Conservation (phyloP, 2,329 filamentous ascomycete species). For the Pseudogymnoascus sp. region DNA sequence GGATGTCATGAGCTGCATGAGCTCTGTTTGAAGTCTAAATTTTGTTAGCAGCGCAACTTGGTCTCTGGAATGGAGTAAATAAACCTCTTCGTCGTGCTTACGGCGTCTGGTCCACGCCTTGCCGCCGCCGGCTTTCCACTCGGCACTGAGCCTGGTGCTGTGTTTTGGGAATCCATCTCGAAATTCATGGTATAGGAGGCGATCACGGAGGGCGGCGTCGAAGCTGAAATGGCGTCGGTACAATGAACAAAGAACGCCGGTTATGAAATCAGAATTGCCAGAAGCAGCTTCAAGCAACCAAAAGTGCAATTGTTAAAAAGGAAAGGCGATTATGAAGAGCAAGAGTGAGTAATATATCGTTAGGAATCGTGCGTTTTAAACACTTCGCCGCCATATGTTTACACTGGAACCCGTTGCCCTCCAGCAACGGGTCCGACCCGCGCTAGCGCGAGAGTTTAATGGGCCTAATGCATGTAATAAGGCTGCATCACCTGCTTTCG, state of each 20-base stretch:
- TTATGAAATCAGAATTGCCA: neutral
- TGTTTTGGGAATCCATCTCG: constrained; percentile 57
- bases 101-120: constrained; percentile 56
- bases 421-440: neutral
- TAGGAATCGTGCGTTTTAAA: constrained; percentile 6
- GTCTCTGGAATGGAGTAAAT: constrained; percentile 17
- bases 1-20: constrained; percentile 98
- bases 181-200: constrained; percentile 32
- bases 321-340: constrained; percentile 3
- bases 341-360: constrained; percentile 4
- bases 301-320: neutral
- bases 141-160: constrained; percentile 50
- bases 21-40: constrained; percentile 81
- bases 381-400: neutral
- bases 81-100: constrained; percentile 74
- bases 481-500: constrained; percentile 11
- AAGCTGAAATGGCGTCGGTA: neutral
- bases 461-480: constrained; percentile 19
- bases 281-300: neutral
- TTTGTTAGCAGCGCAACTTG: constrained; percentile 15
- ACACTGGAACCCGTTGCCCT: neutral
- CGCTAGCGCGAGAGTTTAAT: neutral
- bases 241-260: neutral
- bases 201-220: neutral
- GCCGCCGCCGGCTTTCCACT: constrained; percentile 51